Evolutionary conservation across 371 early-diverging fungal species (phyloP).

Genomic region (Rhizopus delemar): DNA sequence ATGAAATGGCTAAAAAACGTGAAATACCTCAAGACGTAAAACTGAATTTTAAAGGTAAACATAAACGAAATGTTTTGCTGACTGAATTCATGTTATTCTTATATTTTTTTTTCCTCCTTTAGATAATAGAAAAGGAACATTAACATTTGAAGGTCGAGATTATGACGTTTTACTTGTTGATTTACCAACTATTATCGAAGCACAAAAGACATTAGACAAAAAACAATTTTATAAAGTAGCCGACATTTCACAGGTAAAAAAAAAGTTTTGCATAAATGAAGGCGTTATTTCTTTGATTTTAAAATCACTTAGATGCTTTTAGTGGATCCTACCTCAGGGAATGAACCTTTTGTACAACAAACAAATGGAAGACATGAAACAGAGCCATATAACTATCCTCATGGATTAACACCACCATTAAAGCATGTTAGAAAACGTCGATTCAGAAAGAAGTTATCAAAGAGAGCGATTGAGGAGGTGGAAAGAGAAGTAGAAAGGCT

Average conservation of each 20-base stretch:
- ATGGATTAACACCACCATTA: constrained; percentile 95
- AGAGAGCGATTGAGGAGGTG: constrained; percentile 84
- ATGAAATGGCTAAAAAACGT: constrained; percentile 49
- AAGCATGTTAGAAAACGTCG: constrained; percentile 82
- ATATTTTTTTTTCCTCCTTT: constrained; percentile 6
- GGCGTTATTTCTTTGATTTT: too few relatives aligned
- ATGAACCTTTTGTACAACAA: constrained; percentile 33
- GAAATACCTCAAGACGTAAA: constrained; percentile 63
- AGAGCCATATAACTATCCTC: constrained; percentile 65
- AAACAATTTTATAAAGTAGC: constrained; percentile 97
- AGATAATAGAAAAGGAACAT: constrained; percentile 76
- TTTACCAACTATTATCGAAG: constrained; percentile 95
- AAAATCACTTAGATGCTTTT: constrained; percentile 54
- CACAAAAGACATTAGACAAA: constrained; percentile 93
- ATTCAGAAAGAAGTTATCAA: constrained; percentile 87
- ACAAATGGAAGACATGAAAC: constrained; percentile 32
- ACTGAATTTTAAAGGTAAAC: constrained; percentile 64
- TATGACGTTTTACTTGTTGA: constrained; percentile 81
- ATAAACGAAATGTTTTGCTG: too few relatives aligned
- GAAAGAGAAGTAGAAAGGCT: constrained; percentile 88
- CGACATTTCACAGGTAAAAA: constrained; percentile 87
- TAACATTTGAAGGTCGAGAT: constrained; percentile 59
- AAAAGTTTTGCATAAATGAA: too few relatives aligned
- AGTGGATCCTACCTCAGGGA: constrained; percentile 48
- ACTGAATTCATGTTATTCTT: too few relatives aligned